phyloP scores from a whole-genome alignment of 2,329 filamentous ascomycete genomes.

The Hypoxylon sp. region DNA sequence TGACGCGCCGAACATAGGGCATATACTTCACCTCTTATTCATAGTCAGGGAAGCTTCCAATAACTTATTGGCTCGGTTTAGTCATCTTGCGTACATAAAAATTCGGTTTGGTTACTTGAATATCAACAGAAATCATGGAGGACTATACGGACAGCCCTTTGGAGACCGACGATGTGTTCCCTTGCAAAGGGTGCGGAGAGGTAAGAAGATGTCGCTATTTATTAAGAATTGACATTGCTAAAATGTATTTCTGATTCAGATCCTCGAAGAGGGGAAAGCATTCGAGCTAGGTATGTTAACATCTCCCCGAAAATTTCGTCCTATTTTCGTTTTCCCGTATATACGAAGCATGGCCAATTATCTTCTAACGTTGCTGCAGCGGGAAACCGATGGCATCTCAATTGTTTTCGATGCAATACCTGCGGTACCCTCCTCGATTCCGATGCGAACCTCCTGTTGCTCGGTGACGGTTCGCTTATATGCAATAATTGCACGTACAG shows the following conservation, averaged over 20 bases:
- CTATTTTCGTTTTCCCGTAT: conserved; percentile 12
- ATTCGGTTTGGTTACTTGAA: conserved; percentile 35
- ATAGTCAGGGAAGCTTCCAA: conserved; percentile 11
- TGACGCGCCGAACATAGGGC: conserved; percentile 41
- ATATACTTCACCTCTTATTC: conserved; percentile 13
- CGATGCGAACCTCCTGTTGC: conserved; percentile 94
- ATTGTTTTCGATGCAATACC: conserved; percentile 98
- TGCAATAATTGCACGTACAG: conserved; percentile 99
- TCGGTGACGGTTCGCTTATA: conserved; percentile 97
- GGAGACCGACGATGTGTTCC: conserved; percentile 86
- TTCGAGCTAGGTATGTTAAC: conserved; percentile 87
- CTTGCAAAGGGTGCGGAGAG: conserved; percentile 94
- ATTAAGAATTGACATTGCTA: conserved; percentile 27
- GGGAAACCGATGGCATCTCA: conserved; percentile 97
- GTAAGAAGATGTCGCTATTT: conserved; percentile 64
- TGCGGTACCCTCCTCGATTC: conserved; percentile 97
- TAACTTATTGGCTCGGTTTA: conserved; percentile 15
- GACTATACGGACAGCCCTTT: conserved; percentile 75
- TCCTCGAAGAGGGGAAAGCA: conserved; percentile 97
- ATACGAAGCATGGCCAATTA: neutral
- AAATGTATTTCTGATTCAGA: conserved; percentile 68
- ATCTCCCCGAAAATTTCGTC: neutral
- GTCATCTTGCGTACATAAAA: conserved; percentile 23
- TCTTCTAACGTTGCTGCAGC: conserved; percentile 67
- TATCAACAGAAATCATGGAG: conserved; percentile 63